Evolutionary conservation across 2,329 filamentous ascomycete genomes (phyloP), one percentile per base, ranked within the genome.

Genomic region (Cytospora chrysosperma): DNA sequence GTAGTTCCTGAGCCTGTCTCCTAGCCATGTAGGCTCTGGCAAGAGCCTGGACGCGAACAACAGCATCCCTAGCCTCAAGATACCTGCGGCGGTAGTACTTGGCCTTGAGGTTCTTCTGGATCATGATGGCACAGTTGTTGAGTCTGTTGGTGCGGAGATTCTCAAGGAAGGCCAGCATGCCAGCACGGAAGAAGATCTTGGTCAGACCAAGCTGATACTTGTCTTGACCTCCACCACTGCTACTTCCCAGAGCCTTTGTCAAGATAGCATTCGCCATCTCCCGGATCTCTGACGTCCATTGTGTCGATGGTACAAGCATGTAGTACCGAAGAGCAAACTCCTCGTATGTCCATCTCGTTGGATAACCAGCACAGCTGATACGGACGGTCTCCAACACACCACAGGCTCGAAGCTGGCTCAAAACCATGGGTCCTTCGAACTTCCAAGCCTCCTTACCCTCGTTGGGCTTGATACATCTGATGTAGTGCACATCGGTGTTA

Each of bases 181-280:
- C 95, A 62, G 95, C 95, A 65, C 95, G 90, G 87, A 99, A 99
- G 81, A 99, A 99, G 74, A 99, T 97, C 81, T 99, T 99, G 59
- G 94, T 98, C 69, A 98, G 82, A 79, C 95, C 95, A 68, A 99
- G 86, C 78, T 99, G 95, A 74, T 98, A 99, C 78, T 97, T 99
- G 80, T 98, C 95, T 60, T 88, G 78, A 55, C 89, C 89, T 70
- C 89, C 86, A 65, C 86, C 87, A 51, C 84, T 91, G 69, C 87
- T 88, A 66, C 90, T 88, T 62, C 92, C 94, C 32, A 99, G 83
- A 1, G 93, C 95, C 77, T 93, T 95, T 65, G 86, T 88, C 68
- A 99, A 78, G 71, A 99, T 99, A 24, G 90, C 90, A 75, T 96
- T 92, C 53, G 93, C 95, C 91, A 99, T 97, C 64, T 93, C 83